Evolutionary conservation across 2,329 filamentous ascomycete genomes (phyloP), one percentile per base, ranked within the genome.

Genomic region (Aspergillus sp.): DNA sequence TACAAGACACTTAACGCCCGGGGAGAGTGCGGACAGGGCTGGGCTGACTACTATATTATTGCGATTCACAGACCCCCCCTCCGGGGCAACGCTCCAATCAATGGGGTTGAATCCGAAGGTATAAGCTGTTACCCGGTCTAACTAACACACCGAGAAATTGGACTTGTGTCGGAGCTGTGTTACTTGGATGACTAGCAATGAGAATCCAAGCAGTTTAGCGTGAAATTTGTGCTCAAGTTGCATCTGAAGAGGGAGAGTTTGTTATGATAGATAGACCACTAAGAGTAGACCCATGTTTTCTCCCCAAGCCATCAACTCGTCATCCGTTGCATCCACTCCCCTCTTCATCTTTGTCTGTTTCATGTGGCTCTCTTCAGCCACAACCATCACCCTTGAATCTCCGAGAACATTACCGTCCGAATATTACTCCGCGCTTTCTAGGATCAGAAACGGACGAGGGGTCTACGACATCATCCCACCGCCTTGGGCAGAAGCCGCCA

Each of bases 401-500:
- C 46, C 46, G 46, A 37, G n/a, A 35, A 12, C 24, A 37, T 48
- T 27, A 15, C 46, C 31, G 9, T 27, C 31, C 27, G 27, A 21
- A 24, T 39, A 19, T 23, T 51, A 14, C 37, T 51, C 41, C 37
- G 37, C 31, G n/a, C 17, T 11, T 37, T 48, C n/a, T 12, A 24
- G 14, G 37, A 14, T 37, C n/a, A 35, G 31, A 48, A 53, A 46
- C 51, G 41, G 12, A 45, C 51, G 17, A n/a, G 33, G 24, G 44
- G 43, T 11, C 19, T 23, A 49, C 15, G 23, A n/a, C 45, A 37
- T 24, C 40, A 47, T 45, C 23, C 39, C 35, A 56, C 55, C 55
- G 55, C 55, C 55, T 48, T 52, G 43, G 48, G 48, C 48, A 52
- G 55, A 51, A 52, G 17, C 37, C 17, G 27, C 12, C 27, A 31